Evolutionary conservation across 306 rosid species (phyloP), one percentile per base, ranked within the genome.

Genomic region (Cicer judaicum): DNA sequence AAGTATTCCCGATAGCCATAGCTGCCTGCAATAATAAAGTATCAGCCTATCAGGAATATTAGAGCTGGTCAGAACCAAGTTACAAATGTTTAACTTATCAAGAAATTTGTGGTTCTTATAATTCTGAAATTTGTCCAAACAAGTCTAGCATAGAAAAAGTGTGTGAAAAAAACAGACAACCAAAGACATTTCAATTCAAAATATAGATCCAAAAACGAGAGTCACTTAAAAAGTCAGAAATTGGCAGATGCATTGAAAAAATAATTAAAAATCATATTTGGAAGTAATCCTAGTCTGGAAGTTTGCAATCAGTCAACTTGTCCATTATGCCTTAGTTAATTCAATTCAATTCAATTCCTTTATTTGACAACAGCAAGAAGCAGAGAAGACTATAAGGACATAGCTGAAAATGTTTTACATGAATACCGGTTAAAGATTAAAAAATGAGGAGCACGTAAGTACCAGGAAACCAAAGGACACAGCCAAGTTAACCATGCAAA

Each of bases 1-100:
- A 53, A 79, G 83, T 67, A 70, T 82, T 87, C 72, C 85, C 88
- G 5, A 82, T 70, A 53, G 85, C 71, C 88, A 87, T 52, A 53
- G 86, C 86, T 64, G 86, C 83, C 90, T 84, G 88, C 81, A 84
- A 70, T 46, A 65, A 48, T 54, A 39, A 76, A 14, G 60, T 39
- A 71, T 43, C 52, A 29, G 36, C 36, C 36, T 29, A 29, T 0
- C 5, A 75, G 55, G 52, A 72, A 76, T 67, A 60, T n/a, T 41
- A 50, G 19, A 53, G 55, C 75, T 18, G 63, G 36, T 75, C 59
- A 50, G 68, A 79, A 57, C 29, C 16, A 7, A 65, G 13, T n/a
- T 46, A 34, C 53, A 71, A 69, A 82, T 21, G 61, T 64, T 80
- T 46, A 54, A 46, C 59, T 70, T 52, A 13, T 9, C 63, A 70